Evolutionary conservation across 129 eudicot species (phyloP), one percentile per base, ranked within the genome.

Genomic region (Artemisia tridentata): DNA sequence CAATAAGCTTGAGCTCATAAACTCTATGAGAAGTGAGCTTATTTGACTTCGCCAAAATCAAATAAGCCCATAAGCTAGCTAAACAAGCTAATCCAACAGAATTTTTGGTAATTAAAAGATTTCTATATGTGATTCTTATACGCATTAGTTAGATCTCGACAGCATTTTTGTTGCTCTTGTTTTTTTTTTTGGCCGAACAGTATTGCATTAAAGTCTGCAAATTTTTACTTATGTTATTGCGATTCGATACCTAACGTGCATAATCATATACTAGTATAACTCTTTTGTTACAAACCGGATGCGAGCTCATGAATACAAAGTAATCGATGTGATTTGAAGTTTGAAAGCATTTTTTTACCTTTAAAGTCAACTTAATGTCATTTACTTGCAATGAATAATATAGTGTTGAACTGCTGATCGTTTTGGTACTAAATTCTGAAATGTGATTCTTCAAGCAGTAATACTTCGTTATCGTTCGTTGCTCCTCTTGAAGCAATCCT

Each of bases 401-500:
- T 38, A 1, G 1, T 38, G 45, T 38, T 8, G 10, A 15, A 13
- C 56, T 13, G 18, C 56, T 15, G 19, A 51, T 51, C 1, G 17
- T 51, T 17, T 51, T 31, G 12, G 27, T 59, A 59, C 65, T 59
- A 59, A 59, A 38, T 8, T 3, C 13, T 45, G 29, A 59, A 59
- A 59, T 59, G 65, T 59, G 45, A 46, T 47, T 69, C 63, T 67
- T 27, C 17, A 64, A 23, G 80, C 76, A 86, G 88, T 75, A 79
- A 53, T 38, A 55, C 58, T 56, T 86, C 67, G 9, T 62, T 62
- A 7, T 62, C 67, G n/a, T 62, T 73, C 73, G 69, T 84, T 64
- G 88, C 88, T 81, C 98, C 98, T 47, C 75, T 92, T 55, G 96
- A 88, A 70, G 96, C 98, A 69, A 84, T 92, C 23, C 88, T 92